Percentiles rank a stretch among this genome's conserved stretches.
Evolutionary conservation across 106 monocot species (phyloP).

Genomic region (Agapanthus africanus): DNA sequence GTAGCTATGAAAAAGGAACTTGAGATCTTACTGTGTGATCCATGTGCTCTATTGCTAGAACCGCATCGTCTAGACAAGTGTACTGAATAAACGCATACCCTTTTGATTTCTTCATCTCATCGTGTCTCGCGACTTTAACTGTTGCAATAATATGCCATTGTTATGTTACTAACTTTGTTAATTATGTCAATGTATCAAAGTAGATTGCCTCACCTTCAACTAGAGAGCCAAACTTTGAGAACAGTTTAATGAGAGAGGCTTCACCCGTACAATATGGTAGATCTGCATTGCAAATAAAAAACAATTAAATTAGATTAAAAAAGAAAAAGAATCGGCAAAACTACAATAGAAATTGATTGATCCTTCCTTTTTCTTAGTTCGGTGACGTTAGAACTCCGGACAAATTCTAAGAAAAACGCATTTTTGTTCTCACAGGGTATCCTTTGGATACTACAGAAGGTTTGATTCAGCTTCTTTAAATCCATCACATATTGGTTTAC

Average conservation of each 20-base stretch:
- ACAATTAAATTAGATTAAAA: too few species aligned
- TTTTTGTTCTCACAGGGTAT: too few species aligned
- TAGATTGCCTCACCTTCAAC: slow-evolving; percentile 25
- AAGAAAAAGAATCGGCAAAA: too few species aligned
- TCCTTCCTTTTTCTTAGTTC: too few species aligned
- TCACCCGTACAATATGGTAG: slow-evolving; percentile 34
- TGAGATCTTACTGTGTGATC: slow-evolving; percentile 13
- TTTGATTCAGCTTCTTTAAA: too few species aligned
- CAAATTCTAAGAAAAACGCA: too few species aligned
- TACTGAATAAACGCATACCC: slow-evolving; percentile 68
- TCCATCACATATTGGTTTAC: too few species aligned
- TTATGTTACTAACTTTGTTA: background rate
- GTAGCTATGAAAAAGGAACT: too few species aligned
- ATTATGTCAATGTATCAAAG: background rate
- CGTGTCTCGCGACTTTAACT: slow-evolving; percentile 41
- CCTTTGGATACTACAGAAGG: too few species aligned
- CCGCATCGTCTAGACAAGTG: slow-evolving; percentile 44
- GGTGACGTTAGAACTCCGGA: too few species aligned
- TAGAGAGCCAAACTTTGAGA: slow-evolving; percentile 45
- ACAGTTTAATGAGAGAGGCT: slow-evolving; percentile 38
- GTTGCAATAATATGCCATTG: background rate
- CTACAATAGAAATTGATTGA: background rate
- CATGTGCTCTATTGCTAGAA: slow-evolving; percentile 50
- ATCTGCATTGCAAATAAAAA: slow-evolving; percentile 28
- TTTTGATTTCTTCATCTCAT: slow-evolving; percentile 44